These are phyloP conservation scores for Uronychia setigera DNA, from an alignment of 73 alveolate genomes.

Conservation along the genomic window DNA sequence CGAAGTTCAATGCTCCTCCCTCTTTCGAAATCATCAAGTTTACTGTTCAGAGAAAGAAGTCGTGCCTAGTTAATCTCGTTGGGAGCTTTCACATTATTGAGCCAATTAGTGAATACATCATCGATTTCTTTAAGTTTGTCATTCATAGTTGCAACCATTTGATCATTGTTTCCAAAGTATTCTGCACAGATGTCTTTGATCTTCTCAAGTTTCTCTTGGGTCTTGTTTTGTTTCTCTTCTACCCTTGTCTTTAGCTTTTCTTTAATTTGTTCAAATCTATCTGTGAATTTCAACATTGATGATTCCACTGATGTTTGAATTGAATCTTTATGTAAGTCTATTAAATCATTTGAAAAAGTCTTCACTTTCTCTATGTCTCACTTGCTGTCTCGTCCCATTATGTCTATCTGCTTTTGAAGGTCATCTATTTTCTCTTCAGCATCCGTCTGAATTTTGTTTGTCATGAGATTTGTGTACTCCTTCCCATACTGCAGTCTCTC, in stretches of 20 bases:
- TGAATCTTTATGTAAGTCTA: neutral
- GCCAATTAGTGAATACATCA: neutral
- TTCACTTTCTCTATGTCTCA: neutral
- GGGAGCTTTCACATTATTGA: neutral
- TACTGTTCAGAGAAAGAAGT: neutral
- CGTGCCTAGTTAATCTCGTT: neutral
- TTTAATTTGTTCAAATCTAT: neutral
- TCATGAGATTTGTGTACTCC: neutral
- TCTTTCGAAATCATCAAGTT: neutral
- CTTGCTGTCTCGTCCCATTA: neutral
- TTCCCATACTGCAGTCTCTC: neutral
- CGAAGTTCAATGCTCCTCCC: neutral
- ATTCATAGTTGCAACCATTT: neutral
- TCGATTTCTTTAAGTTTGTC: neutral
- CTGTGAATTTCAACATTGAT: neutral
- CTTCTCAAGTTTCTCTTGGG: neutral
- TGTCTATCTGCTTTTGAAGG: neutral
- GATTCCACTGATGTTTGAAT: neutral
- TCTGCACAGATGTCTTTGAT: neutral
- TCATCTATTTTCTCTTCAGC: neutral
- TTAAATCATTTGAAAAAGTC: neutral
- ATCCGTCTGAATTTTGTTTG: neutral
- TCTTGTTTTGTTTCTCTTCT: neutral
- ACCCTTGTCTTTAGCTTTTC: neutral
- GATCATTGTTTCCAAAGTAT: neutral